Percentiles rank a stretch among this genome's conserved stretches.
These are phyloP conservation scores for Claviceps digitariae DNA, from an alignment of 2,329 filamentous ascomycete species.

Conservation along the genomic window DNA sequence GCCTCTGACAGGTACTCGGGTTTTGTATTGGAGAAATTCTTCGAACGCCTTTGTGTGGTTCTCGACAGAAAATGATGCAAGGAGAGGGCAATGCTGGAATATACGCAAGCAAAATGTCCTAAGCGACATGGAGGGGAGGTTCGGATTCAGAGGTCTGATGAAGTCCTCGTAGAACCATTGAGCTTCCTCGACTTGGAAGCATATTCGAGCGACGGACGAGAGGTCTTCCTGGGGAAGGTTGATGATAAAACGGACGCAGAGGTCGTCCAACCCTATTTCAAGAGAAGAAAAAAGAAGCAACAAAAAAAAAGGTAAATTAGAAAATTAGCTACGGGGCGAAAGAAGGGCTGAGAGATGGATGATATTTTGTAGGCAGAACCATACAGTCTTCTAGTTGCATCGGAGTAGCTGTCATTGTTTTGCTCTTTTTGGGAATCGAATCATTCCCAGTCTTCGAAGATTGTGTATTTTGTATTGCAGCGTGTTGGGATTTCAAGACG, in stretches of 20 bases:
- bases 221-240: slow-evolving; percentile 90
- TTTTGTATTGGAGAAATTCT: slow-evolving; percentile 90
- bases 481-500: slow-evolving; percentile 2
- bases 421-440: slow-evolving; percentile 13
- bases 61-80: slow-evolving; percentile 65
- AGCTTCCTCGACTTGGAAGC: slow-evolving; percentile 96
- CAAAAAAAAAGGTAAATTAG: neutral
- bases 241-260: slow-evolving; percentile 95
- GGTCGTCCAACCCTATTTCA: slow-evolving; percentile 75
- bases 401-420: slow-evolving; percentile 60
- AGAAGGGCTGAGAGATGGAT: neutral
- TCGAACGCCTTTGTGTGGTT: slow-evolving; percentile 75
- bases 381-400: slow-evolving; percentile 85
- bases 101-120: slow-evolving; percentile 79
- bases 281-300: neutral
- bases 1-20: slow-evolving; percentile 80
- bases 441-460: slow-evolving; percentile 6
- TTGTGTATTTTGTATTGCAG: neutral
- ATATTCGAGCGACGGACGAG: slow-evolving; percentile 80
- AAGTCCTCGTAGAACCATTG: slow-evolving; percentile 99
- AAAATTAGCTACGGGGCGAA: slow-evolving; percentile 11
- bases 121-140: slow-evolving; percentile 72
- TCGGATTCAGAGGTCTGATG: slow-evolving; percentile 76
- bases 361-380: slow-evolving; percentile 12
- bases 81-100: slow-evolving; percentile 84